Percentiles rank a stretch among this genome's conserved stretches.
Evolutionary conservation across 306 rosid genomes (phyloP).

Genomic region (Acacia melanoxylon): DNA sequence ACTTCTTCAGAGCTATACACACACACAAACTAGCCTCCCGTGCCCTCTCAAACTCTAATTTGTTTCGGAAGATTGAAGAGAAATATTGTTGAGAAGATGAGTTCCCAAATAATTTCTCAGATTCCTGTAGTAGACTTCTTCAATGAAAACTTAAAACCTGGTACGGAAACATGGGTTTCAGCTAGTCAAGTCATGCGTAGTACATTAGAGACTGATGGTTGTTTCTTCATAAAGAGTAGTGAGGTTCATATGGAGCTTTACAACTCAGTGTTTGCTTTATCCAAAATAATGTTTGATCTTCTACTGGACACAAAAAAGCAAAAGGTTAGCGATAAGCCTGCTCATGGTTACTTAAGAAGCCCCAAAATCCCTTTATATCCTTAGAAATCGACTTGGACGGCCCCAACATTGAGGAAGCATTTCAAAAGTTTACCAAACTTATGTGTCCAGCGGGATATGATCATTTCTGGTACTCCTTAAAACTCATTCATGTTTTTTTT

Average conservation of each 20-base stretch:
- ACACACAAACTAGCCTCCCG: too few relatives aligned
- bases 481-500: too few relatives aligned
- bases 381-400: slow-evolving; percentile 19
- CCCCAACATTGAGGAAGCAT: too few relatives aligned
- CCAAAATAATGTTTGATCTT: slow-evolving; percentile 43
- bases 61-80: not conserved
- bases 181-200: slow-evolving; percentile 20
- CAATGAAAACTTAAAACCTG: slow-evolving; percentile 25
- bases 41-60: not conserved
- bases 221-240: slow-evolving; percentile 23
- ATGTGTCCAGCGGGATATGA: too few relatives aligned
- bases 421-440: too few relatives aligned
- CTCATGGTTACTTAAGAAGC: slow-evolving; percentile 27
- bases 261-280: too few relatives aligned
- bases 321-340: slow-evolving; percentile 20
- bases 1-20: too few relatives aligned
- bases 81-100: not conserved
- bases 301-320: slow-evolving; percentile 37
- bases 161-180: slow-evolving; percentile 18
- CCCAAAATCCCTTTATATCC: slow-evolving; percentile 26
- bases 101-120: not conserved
- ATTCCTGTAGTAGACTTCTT: slow-evolving; percentile 33
- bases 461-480: too few relatives aligned
- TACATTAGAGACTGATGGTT: slow-evolving; percentile 35
- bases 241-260: too few relatives aligned